Evolutionary conservation across 768 basidiomycete species (phyloP), one percentile per base, ranked within the genome.

Genomic region (Rhizopogon sp.): DNA sequence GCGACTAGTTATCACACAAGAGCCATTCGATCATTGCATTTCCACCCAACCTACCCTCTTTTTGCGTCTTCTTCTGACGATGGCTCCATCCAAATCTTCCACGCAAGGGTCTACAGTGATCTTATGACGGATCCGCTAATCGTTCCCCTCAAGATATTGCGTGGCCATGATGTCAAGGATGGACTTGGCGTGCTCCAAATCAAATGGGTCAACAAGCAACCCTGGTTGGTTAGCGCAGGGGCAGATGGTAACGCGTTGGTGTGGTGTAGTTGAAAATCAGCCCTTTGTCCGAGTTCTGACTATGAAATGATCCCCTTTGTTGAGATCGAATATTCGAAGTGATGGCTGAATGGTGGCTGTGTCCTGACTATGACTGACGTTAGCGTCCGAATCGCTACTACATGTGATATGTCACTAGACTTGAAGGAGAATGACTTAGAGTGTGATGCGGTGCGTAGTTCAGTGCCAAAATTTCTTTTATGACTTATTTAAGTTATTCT

Each of bases 41-140:
- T 96, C 80, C 95, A 97, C 67, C 90, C 93, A 16, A 84, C 84
- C 43, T 93, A 96, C 72, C 97, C 97, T 28, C 82, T 99, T 22
- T 98, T 99, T 70, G 93, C 93, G 10, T 95, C 93, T 6, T 90
- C 93, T 42, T 95, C 94, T 22, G 97, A 99, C 70, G 97, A 98
- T 70, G 97, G 97, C 29, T 87, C 92, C 41, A 92, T 98, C 62
- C 96, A 98, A 69, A 77, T 99, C 61, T 98, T 99, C 83, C 97
- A 99, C 71, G 82, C 89, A 33, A 84, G 95, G 58, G 90, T 98
- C 43, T 98, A 90, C 74, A 88, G 83, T 64, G 97, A 99, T 70
- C 79, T 98, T 44, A 89, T 97, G 84, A 95, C 91, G 43, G 96
- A 99, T 72, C 96, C 97, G 33, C 77, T 98, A 56, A 98, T 99